Conservation (phyloP, 2,329 filamentous ascomycete species). For the Microsporum ferrugineum region DNA sequence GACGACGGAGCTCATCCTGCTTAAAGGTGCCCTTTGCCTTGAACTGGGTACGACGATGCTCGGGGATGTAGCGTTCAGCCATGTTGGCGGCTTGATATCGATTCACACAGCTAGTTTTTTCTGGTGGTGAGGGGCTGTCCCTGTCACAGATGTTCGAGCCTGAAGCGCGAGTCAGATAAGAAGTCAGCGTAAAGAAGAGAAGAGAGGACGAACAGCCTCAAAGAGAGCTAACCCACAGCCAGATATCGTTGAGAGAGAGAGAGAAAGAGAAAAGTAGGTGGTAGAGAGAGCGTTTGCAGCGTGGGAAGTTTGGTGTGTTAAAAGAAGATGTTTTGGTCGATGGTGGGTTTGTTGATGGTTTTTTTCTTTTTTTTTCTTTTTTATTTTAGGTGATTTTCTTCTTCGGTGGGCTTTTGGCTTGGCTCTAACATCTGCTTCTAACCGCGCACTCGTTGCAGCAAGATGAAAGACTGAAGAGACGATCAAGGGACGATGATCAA, state of each 20-base stretch:
- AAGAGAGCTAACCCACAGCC: neutral
- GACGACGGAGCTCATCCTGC: slow-evolving; percentile 94
- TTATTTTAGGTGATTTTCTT: slow-evolving; percentile 10
- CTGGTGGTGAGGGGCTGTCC: neutral
- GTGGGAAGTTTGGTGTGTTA: neutral
- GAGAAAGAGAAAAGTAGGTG: too few species aligned
- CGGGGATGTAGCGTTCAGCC: slow-evolving; percentile 98
- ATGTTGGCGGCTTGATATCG: slow-evolving; percentile 44
- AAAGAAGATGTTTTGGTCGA: neutral
- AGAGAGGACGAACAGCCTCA: neutral
- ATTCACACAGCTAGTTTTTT: slow-evolving; percentile 10
- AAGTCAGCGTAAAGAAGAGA: neutral
- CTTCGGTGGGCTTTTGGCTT: neutral
- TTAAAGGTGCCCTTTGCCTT: slow-evolving; percentile 99
- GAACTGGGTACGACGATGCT: slow-evolving; percentile 98
- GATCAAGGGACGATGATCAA: neutral
- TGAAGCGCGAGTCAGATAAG: neutral
- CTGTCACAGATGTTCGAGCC: neutral
- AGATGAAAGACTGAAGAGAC: slow-evolving; percentile 7
- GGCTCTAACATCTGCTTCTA: neutral
- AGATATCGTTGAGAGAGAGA: neutral
- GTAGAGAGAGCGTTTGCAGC: neutral
- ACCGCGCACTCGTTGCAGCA: neutral
- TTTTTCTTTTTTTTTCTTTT: slow-evolving; percentile 9
- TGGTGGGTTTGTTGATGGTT: neutral